Percentiles rank a stretch among this genome's conserved stretches.
Evolutionary conservation across 2,329 filamentous ascomycete species (phyloP).

Genomic region (Epichloe brachyelytri): DNA sequence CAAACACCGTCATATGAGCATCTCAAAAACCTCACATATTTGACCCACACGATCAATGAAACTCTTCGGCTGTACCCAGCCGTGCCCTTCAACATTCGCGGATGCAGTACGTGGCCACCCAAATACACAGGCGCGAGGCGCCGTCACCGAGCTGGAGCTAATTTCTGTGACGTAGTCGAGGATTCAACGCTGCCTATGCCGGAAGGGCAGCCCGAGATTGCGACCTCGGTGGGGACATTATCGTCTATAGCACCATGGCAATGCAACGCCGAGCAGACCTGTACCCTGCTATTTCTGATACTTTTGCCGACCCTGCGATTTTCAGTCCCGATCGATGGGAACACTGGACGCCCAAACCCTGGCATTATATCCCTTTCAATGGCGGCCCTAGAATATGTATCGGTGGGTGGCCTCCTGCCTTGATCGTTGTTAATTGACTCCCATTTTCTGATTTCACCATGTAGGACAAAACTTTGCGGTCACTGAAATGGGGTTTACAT

Average conservation of each 20-base stretch:
- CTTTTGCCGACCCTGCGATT: slow-evolving; percentile 34
- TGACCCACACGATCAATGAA: slow-evolving; percentile 62
- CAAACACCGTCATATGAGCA: slow-evolving; percentile 59
- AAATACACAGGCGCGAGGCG: too few relatives aligned
- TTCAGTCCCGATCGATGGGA: slow-evolving; percentile 59
- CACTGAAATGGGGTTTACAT: too few relatives aligned
- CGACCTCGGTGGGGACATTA: slow-evolving; percentile 47
- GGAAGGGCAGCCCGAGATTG: slow-evolving; percentile 46
- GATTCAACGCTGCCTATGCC: slow-evolving; percentile 64
- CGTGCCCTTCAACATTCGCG: slow-evolving; percentile 59
- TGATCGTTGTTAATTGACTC: too few relatives aligned
- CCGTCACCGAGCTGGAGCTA: too few relatives aligned
- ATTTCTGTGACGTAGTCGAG: slow-evolving; percentile 32
- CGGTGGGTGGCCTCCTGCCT: slow-evolving; percentile 35
- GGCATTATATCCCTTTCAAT: slow-evolving; percentile 66
- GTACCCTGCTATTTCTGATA: slow-evolving; percentile 38
- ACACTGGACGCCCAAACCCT: slow-evolving; percentile 48
- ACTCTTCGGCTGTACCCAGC: slow-evolving; percentile 65
- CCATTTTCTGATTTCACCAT: too few relatives aligned
- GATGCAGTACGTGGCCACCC: too few relatives aligned
- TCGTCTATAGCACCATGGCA: slow-evolving; percentile 54
- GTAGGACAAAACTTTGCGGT: too few relatives aligned
- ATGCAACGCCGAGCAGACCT: slow-evolving; percentile 61
- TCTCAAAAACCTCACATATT: slow-evolving; percentile 77
- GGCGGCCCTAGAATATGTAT: slow-evolving; percentile 63